Percentiles rank a stretch among this genome's conserved stretches.
Evolutionary conservation across 495 filamentous ascomycete genomes (phyloP).

Genomic region (Xylona heveae): DNA sequence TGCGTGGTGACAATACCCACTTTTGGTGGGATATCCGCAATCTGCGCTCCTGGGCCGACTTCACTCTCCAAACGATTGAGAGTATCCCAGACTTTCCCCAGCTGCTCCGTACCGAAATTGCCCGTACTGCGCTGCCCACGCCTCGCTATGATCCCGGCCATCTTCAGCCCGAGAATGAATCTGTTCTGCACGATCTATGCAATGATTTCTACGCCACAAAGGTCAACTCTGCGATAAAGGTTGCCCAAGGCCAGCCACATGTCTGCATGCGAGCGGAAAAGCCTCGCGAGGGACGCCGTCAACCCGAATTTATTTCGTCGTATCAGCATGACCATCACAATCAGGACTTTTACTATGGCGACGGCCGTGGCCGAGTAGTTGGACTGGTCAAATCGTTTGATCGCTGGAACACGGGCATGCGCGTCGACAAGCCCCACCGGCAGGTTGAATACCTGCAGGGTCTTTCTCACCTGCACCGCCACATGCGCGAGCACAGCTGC

Average conservation of each 20-base stretch:
- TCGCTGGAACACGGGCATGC: constrained; percentile 86
- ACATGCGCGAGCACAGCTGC: constrained; percentile 82
- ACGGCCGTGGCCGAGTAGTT: constrained; percentile 58
- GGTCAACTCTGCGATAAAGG: constrained; percentile 52
- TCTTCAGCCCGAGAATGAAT: constrained; percentile 51
- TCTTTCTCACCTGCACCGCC: constrained; percentile 61
- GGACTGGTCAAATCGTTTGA: constrained; percentile 78
- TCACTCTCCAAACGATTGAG: constrained; percentile 49
- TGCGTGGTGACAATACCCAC: constrained; percentile 51
- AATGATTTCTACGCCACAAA: constrained; percentile 51
- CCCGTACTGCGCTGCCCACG: constrained; percentile 37
- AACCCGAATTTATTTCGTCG: constrained; percentile 42
- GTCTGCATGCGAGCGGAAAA: constrained; percentile 18
- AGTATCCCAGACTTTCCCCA: constrained; percentile 48
- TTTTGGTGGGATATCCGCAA: constrained; percentile 94
- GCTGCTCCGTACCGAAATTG: constrained; percentile 52
- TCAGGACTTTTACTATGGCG: constrained; percentile 41
- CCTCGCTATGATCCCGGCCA: constrained; percentile 27
- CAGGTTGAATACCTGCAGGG: constrained; percentile 71
- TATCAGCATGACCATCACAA: constrained; percentile 54
- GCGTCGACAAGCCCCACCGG: constrained; percentile 54
- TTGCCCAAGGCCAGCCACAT: constrained; percentile 40
- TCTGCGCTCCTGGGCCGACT: constrained; percentile 58
- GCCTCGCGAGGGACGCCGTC: constrained; percentile 16
- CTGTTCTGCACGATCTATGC: constrained; percentile 45